Percentiles rank a stretch among this genome's conserved stretches.
Conservation (phyloP, 495 filamentous ascomycete species). For the Collariella sp. region DNA sequence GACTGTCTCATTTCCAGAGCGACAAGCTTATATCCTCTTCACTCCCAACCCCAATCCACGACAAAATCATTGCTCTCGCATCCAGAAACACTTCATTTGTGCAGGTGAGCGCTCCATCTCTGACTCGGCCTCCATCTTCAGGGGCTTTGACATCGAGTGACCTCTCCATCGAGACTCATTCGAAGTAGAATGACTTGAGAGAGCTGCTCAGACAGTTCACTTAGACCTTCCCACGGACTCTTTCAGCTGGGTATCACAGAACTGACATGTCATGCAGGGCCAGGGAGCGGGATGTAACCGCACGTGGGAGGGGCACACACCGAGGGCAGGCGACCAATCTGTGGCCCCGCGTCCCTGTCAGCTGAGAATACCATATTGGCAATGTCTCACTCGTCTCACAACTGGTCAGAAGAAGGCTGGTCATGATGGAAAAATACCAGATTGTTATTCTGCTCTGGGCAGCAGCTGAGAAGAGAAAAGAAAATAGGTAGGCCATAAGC, state of each 20-base stretch:
- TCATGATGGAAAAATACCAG: neutral
- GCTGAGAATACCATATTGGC: neutral
- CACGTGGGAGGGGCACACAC: conserved; percentile 1
- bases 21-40: too few relatives aligned
- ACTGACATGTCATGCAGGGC: neutral
- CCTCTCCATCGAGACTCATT: neutral
- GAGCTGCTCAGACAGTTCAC: neutral
- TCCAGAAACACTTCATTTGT: neutral
- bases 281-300: neutral
- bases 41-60: too few relatives aligned
- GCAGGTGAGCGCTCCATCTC: neutral
- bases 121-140: too few relatives aligned
- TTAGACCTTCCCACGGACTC: neutral
- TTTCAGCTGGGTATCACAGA: neutral
- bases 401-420: neutral
- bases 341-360: conserved; percentile 1
- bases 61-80: neutral
- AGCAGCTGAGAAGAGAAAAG: too few relatives aligned
- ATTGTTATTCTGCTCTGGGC: neutral
- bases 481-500: too few relatives aligned
- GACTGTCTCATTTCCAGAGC: too few relatives aligned
- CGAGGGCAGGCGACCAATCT: conserved; percentile 1
- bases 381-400: too few relatives aligned
- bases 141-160: neutral
- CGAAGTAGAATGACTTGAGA: neutral